Percentiles rank a stretch among this genome's conserved stretches.
Evolutionary conservation across 163 green algal species (phyloP).

Genomic region (Coccomyxa subellipsoidea): DNA sequence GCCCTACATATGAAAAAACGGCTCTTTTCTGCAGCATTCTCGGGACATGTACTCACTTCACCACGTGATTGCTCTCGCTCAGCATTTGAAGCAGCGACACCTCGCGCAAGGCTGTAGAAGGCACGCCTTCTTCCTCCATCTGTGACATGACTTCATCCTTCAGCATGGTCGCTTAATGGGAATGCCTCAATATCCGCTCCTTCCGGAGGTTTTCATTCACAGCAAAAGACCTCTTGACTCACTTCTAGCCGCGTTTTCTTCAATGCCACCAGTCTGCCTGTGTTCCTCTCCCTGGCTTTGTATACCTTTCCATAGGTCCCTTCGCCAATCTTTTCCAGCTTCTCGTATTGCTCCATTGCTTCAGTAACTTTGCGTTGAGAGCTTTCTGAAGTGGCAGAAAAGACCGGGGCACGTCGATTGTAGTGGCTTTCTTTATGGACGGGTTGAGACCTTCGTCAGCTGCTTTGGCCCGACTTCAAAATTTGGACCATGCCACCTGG

Average conservation of each 20-base stretch:
- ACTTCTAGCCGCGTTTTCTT: conserved; percentile 98
- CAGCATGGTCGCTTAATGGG: too few relatives aligned
- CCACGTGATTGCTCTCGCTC: conserved; percentile 93
- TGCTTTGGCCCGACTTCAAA: background rate
- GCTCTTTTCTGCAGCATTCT: background rate
- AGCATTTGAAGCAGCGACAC: conserved; percentile 98
- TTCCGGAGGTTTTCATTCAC: too few relatives aligned
- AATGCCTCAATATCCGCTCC: too few relatives aligned
- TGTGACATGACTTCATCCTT: conserved; percentile 26
- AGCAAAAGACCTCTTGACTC: background rate
- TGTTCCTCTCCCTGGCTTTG: conserved; percentile 88
- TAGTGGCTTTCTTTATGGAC: background rate
- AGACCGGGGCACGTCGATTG: background rate
- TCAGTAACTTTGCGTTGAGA: background rate
- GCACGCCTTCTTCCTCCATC: conserved; percentile 99
- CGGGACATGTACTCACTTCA: conserved; percentile 72
- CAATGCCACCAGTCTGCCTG: conserved; percentile 88
- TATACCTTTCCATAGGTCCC: conserved; percentile 97
- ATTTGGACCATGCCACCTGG: background rate
- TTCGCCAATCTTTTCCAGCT: conserved; percentile 95
- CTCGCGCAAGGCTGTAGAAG: conserved; percentile 94
- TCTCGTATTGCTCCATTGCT: conserved; percentile 93
- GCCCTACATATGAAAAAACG: too few relatives aligned
- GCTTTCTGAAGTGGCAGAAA: too few relatives aligned
- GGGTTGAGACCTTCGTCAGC: background rate